Percentiles rank a stretch among this genome's conserved stretches.
phyloP scores from a whole-genome alignment of 495 filamentous ascomycete genomes.

The Daldinia childiae region DNA sequence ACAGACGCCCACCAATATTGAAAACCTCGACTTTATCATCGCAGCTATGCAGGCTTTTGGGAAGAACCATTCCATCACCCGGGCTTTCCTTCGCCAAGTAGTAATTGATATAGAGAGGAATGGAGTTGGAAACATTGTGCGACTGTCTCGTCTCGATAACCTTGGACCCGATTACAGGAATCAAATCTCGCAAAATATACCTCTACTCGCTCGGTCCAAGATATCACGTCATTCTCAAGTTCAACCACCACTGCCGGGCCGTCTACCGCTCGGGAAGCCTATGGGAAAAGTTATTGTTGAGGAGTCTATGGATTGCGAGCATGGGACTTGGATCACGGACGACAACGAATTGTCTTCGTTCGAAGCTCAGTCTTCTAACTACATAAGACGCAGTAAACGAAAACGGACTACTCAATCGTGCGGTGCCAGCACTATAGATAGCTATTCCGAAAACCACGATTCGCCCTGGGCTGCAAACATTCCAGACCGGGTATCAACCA shows the following conservation, averaged over 20 bases:
- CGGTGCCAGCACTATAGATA: slow-evolving; percentile 9
- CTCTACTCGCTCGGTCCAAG: slow-evolving; percentile 50
- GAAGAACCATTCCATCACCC: slow-evolving; percentile 50
- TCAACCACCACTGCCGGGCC: slow-evolving; percentile 49
- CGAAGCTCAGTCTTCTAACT: neutral
- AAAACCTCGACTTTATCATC: slow-evolving; percentile 54
- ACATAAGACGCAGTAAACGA: slow-evolving; percentile 15
- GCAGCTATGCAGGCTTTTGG: slow-evolving; percentile 51
- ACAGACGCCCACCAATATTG: slow-evolving; percentile 42
- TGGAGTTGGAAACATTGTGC: slow-evolving; percentile 41
- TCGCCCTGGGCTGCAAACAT: neutral
- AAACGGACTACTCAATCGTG: slow-evolving; percentile 14
- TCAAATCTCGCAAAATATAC: slow-evolving; percentile 48
- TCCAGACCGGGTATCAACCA: slow-evolving; percentile 6
- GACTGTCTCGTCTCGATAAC: slow-evolving; percentile 21
- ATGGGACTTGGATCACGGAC: slow-evolving; percentile 20
- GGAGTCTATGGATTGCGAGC: neutral
- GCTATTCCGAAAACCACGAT: slow-evolving; percentile 2
- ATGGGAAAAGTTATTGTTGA: slow-evolving; percentile 26
- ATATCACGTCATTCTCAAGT: slow-evolving; percentile 45
- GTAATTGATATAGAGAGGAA: slow-evolving; percentile 52
- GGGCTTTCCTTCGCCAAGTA: slow-evolving; percentile 53
- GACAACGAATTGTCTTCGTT: neutral
- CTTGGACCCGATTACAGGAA: slow-evolving; percentile 19
- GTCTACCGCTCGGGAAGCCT: slow-evolving; percentile 47